A percentile compares a stretch with the other conserved stretches of the same genome.
Conservation (phyloP, 352 stramenopile genomes). For the Phytopythium litorale region DNA sequence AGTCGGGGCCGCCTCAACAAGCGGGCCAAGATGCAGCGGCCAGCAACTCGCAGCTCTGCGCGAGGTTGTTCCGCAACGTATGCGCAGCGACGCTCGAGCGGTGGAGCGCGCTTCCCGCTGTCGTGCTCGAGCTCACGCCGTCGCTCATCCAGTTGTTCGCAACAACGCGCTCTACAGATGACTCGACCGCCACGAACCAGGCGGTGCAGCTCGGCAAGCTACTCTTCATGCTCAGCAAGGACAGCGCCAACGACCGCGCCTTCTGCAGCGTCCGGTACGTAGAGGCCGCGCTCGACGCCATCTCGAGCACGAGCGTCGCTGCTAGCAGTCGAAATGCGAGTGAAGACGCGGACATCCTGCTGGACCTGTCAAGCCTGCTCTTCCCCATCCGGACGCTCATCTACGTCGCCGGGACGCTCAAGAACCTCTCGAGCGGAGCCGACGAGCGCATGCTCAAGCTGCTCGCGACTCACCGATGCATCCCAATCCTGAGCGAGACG, state of each 20-base stretch:
- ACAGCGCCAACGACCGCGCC: slow-evolving; percentile 47
- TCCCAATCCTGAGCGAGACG: slow-evolving; percentile 47
- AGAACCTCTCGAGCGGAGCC: slow-evolving; percentile 58
- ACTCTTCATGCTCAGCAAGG: slow-evolving; percentile 75
- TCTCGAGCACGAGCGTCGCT: slow-evolving; percentile 21
- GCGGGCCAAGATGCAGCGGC: not conserved
- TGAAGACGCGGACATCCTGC: slow-evolving; percentile 7
- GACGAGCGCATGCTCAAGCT: slow-evolving; percentile 58
- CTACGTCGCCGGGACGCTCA: slow-evolving; percentile 63
- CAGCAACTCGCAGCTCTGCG: slow-evolving; percentile 15
- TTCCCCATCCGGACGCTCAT: slow-evolving; percentile 45
- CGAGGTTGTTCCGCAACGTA: slow-evolving; percentile 23
- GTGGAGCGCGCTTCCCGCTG: slow-evolving; percentile 26
- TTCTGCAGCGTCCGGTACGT: slow-evolving; percentile 71
- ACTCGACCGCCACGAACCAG: slow-evolving; percentile 8
- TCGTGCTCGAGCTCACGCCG: slow-evolving; percentile 38
- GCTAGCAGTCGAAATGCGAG: not conserved
- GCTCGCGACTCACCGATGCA: slow-evolving; percentile 57
- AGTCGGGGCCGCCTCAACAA: slow-evolving; percentile 8
- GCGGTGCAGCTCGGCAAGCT: slow-evolving; percentile 44
- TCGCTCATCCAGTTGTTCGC: slow-evolving; percentile 36
- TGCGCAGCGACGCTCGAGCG: slow-evolving; percentile 18
- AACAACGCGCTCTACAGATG: not conserved
- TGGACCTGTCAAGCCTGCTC: slow-evolving; percentile 1
- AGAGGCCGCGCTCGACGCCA: slow-evolving; percentile 44